Base-by-base conservation (phyloP, 495 filamentous ascomycete species). In the Podospora pseudopauciseta region DNA sequence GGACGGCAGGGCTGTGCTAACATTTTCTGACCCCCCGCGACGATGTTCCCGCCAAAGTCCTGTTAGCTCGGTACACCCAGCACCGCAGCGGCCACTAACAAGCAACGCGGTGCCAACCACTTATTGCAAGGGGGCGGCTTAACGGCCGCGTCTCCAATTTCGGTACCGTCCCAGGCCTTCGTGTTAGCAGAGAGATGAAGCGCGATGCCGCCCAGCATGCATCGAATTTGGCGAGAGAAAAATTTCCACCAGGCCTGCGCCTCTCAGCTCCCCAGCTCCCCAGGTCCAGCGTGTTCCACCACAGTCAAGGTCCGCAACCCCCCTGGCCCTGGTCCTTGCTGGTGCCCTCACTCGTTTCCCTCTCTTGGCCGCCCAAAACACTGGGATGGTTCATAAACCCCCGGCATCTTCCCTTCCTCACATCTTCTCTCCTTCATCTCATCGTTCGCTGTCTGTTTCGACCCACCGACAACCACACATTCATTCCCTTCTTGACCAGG, bases 401-500 rank as follows among this genome's bases (percentile, higher is more conserved):
- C 57, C 26, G 30, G 59, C 67, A 56, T 55, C 57, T 28, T 68
- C 28, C 49, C 58, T 63, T 55, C 49, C 65, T 53, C 70, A 63
- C 67, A 64, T 71, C 69, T 59, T 63, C 65, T 57, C 56, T 69
- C 60, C 65, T 70, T 68, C 39, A 61, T 71, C 68, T 66, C 64
- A 69, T 69, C 69, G 64, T 71, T 71, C 53, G 57, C 65, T 55
- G 65, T 68, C 53, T 68, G 62, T 27, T 53, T 59, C 44, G 64
- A 61, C 69, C 71, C 57, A 73, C 73, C 62, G 62, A 64, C 71
- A 66, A 23, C 23, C 68, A 66, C 71, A 49, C 39, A 63, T 73
- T 68, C 79, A 75, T 79, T 80, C 76, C 65, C 76, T 81, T 76
- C 70, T 74, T 64, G 73, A 78, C 72, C 77, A 73, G 73, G 79